These are phyloP conservation scores for Leptographium galeiforme DNA, from an alignment of 2,329 filamentous ascomycete species.

Conservation along the genomic window DNA sequence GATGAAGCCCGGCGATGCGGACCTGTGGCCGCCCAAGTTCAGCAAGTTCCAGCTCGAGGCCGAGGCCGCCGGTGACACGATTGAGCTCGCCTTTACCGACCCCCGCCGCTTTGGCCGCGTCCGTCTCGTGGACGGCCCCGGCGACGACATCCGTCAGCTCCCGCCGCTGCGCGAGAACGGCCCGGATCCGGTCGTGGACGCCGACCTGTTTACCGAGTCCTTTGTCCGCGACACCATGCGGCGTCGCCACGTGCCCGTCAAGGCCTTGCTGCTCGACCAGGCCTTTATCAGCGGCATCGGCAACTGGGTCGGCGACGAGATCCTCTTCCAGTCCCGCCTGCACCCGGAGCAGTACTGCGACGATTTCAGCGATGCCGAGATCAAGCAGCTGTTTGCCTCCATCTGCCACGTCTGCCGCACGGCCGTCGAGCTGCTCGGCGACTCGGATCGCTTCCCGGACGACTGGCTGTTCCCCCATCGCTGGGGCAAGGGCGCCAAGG, in stretches of 20 bases:
- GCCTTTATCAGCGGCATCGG: conserved; percentile 81
- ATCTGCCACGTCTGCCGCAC: conserved; percentile 69
- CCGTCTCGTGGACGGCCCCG: conserved; percentile 69
- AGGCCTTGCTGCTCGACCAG: conserved; percentile 80
- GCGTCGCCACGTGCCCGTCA: conserved; percentile 72
- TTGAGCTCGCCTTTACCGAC: conserved; percentile 71
- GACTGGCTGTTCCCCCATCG: conserved; percentile 81
- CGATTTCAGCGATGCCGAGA: conserved; percentile 58
- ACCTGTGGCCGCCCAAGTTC: conserved; percentile 73
- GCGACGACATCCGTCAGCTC: conserved; percentile 57
- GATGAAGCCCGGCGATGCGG: conserved; percentile 42
- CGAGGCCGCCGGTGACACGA: conserved; percentile 29
- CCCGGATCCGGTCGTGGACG: conserved; percentile 80
- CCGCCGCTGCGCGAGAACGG: conserved; percentile 83
- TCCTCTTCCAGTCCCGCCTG: conserved; percentile 75
- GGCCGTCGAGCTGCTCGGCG: conserved; percentile 64
- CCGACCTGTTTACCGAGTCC: conserved; percentile 58
- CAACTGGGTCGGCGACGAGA: conserved; percentile 95
- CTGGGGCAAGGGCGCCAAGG: conserved; percentile 81
- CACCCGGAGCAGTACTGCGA: conserved; percentile 92
- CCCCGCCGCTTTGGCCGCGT: conserved; percentile 66
- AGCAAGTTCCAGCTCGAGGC: conserved; percentile 76
- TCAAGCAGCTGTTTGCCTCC: conserved; percentile 55
- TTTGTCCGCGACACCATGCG: conserved; percentile 62
- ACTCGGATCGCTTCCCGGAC: conserved; percentile 72